Evolutionary conservation across 805 yeast species (phyloP), one percentile per base, ranked within the genome.

Genomic region (Wickerhamiella musiphila): DNA sequence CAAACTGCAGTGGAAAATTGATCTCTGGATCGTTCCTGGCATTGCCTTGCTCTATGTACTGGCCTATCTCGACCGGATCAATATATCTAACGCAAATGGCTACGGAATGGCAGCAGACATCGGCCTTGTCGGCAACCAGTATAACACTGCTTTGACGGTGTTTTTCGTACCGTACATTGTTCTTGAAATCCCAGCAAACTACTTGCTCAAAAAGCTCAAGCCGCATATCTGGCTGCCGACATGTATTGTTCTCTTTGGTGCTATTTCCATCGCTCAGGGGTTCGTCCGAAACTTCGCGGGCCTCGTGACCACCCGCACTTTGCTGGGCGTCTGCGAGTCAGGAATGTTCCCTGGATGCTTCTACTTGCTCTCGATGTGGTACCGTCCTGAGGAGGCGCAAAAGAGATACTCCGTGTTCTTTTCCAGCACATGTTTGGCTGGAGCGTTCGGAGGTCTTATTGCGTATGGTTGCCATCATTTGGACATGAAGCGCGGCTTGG

Each of bases 1-100:
- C 27, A 63, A 57, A 42, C 54, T 78, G 16, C 66, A 68, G 69
- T 57, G 69, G 63, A 77, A 75, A 44, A 58, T 73, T 19, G 86
- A 78, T 45, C 33, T 69, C 1, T 68, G 78, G 39, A 72, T 78
- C 25, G 73, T 78, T 19, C 83, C 84, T 4, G 72, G 82, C 13
- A 74, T 79, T 41, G 70, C 82, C 47, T 45, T 77, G 18, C 59
- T 79, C 26, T 79, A 79, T 46, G 68, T 79, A 51, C 62, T 78
- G 39, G 73, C 86, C 1, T 79, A 78, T 47, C 56, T 79, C 46
- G 92, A 79, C 51, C 62, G 92, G 52, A 84, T 78, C 37, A 79
- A 79, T 51, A 76, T 79, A 39, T 70, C 84, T 18, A 78, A 79
- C 52, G 92, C 93, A 5, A 70, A 70, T 38, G 65, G 74, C 34